Conservation (phyloP, 2,329 filamentous ascomycete species). For the Colletotrichum filicis region DNA sequence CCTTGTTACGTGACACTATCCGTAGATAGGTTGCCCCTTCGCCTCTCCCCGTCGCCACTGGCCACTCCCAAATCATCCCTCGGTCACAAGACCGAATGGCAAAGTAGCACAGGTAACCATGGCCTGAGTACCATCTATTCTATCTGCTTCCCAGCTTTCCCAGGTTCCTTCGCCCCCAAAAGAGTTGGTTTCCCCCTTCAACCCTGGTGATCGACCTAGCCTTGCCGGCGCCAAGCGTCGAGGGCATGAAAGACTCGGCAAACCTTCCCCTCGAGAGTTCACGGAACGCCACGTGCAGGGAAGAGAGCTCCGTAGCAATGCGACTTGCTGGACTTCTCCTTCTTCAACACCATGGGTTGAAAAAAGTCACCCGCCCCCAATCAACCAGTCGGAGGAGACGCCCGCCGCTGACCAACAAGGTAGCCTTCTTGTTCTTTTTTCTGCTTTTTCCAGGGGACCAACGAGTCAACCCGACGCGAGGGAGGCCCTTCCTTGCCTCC, state of each 20-base stretch:
- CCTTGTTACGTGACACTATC: too few species aligned
- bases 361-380: not conserved
- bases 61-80: conserved; percentile 4
- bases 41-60: conserved; percentile 7
- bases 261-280: conserved; percentile 31
- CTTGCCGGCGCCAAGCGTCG: conserved; percentile 29
- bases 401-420: conserved; percentile 13
- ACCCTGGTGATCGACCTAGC: conserved; percentile 25
- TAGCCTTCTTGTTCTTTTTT: conserved; percentile 2
- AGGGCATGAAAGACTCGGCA: conserved; percentile 34
- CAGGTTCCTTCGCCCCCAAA: conserved; percentile 9
- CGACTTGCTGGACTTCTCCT: not conserved
- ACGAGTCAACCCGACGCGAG: conserved; percentile 28
- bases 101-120: not conserved
- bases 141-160: not conserved
- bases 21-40: not conserved
- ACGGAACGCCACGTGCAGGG: conserved; percentile 30
- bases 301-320: conserved; percentile 9
- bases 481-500: conserved; percentile 24
- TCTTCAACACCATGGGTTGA: not conserved
- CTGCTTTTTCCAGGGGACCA: conserved; percentile 11
- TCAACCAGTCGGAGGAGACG: conserved; percentile 30
- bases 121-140: not conserved
- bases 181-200: not conserved
- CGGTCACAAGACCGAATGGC: conserved; percentile 20